Percentiles rank a stretch among this genome's conserved stretches.
phyloP scores from a whole-genome alignment of 2,329 filamentous ascomycete species.

The Leptodontidium sp. region DNA sequence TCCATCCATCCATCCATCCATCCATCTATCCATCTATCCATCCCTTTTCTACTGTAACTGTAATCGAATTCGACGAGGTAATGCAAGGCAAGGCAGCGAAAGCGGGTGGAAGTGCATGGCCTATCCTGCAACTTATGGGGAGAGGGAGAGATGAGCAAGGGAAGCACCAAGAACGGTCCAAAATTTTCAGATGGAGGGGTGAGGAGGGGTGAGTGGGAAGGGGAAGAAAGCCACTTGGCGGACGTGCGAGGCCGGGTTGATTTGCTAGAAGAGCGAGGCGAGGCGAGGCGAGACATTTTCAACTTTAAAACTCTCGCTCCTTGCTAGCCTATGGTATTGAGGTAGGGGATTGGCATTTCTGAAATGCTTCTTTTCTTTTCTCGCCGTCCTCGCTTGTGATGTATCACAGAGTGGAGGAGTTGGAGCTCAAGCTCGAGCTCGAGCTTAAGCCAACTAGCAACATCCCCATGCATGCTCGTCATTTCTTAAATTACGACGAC shows the following conservation, averaged over 20 bases:
- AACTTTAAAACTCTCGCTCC: neutral
- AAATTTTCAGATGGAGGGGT: neutral
- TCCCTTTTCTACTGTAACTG: conserved; percentile 1
- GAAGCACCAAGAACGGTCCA: neutral
- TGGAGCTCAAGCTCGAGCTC: neutral
- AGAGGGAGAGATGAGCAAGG: neutral
- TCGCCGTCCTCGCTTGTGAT: neutral
- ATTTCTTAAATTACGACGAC: neutral
- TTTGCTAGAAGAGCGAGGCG: conserved; percentile 10
- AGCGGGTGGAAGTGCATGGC: neutral
- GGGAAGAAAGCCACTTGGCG: neutral
- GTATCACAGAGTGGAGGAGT: neutral
- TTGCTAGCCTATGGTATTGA: neutral
- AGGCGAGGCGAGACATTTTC: neutral
- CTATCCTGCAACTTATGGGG: neutral
- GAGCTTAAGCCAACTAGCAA: neutral
- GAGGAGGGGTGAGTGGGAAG: too few relatives aligned
- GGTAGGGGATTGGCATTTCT: neutral
- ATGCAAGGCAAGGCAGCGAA: neutral
- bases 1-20: neutral
- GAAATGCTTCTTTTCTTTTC: neutral
- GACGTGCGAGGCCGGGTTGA: conserved; percentile 3
- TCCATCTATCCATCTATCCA: neutral
- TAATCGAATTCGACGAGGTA: neutral
- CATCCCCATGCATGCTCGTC: neutral